phyloP scores from a whole-genome alignment of 2,329 filamentous ascomycete species.

The Xylariaceae sp. region DNA sequence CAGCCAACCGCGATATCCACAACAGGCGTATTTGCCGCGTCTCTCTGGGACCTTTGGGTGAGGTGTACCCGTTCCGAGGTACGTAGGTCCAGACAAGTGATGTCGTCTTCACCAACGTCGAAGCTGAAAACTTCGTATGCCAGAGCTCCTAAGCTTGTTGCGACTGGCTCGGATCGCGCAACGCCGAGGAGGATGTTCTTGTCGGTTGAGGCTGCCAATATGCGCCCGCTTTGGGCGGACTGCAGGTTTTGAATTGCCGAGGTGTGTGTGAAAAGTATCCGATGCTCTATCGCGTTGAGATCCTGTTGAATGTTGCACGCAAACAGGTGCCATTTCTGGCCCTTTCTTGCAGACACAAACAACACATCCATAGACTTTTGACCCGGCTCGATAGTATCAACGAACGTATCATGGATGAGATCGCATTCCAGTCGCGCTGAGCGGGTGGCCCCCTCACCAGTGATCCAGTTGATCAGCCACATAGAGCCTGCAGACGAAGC shows the following conservation, averaged over 20 bases:
- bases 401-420: conserved; percentile 38
- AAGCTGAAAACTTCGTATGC: conserved; percentile 52
- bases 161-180: conserved; percentile 23
- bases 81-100: conserved; percentile 61
- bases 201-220: conserved; percentile 48
- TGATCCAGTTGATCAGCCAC: conserved; percentile 52
- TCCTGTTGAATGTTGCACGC: conserved; percentile 38
- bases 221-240: conserved; percentile 45
- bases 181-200: conserved; percentile 55
- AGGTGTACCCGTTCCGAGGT: conserved; percentile 26
- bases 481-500: conserved; percentile 50
- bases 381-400: conserved; percentile 31
- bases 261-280: conserved; percentile 28
- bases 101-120: conserved; percentile 50
- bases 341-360: conserved; percentile 37
- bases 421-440: conserved; percentile 36
- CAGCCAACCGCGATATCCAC: conserved; percentile 76
- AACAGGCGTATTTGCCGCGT: conserved; percentile 24
- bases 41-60: conserved; percentile 23
- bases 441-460: conserved; percentile 32
- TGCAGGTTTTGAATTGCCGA: conserved; percentile 39
- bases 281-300: too few relatives aligned
- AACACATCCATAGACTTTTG: conserved; percentile 35
- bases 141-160: conserved; percentile 31
- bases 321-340: conserved; percentile 32